Percentiles rank a stretch among this genome's conserved stretches.
Conservation (phyloP, 768 basidiomycete genomes). For the Pleurotus djamor region DNA sequence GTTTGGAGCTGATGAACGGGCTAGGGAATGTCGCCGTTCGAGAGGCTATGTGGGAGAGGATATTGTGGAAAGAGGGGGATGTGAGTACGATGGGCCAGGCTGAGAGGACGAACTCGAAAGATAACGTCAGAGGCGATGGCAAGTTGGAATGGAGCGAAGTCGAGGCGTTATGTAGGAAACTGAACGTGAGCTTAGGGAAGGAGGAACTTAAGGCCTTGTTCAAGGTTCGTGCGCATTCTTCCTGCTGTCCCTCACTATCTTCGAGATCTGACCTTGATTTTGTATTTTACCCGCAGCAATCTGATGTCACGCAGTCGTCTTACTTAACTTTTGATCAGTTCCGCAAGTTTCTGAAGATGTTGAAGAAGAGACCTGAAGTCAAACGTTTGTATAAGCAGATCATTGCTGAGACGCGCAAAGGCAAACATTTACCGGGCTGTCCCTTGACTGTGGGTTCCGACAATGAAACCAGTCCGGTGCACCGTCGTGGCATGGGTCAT, state of each 20-base stretch:
- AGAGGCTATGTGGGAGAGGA: slow-evolving; percentile 78
- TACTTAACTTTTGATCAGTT: slow-evolving; percentile 80
- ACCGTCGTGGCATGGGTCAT: background rate
- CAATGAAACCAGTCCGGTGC: background rate
- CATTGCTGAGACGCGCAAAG: slow-evolving; percentile 14
- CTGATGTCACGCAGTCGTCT: slow-evolving; percentile 52
- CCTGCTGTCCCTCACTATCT: background rate
- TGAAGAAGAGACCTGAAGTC: slow-evolving; percentile 86
- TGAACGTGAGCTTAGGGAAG: slow-evolving; percentile 60
- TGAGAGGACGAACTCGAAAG: background rate
- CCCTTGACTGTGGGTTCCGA: background rate
- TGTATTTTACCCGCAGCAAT: slow-evolving; percentile 43
- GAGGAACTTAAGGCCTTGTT: slow-evolving; percentile 59
- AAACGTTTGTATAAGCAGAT: slow-evolving; percentile 55
- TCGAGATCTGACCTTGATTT: background rate
- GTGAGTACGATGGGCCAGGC: slow-evolving; percentile 39
- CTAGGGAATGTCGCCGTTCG: slow-evolving; percentile 67
- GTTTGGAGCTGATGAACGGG: slow-evolving; percentile 75
- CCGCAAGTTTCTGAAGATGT: slow-evolving; percentile 74
- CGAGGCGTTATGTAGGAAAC: slow-evolving; percentile 63
- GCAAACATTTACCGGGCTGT: background rate
- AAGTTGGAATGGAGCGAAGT: slow-evolving; percentile 70
- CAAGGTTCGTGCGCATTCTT: slow-evolving; percentile 33
- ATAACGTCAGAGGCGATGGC: slow-evolving; percentile 48
- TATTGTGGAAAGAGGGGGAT: slow-evolving; percentile 80